A percentile compares a stretch with the other conserved stretches of the same genome.
These are phyloP conservation scores for Ceratocystis eucalypticola DNA, from an alignment of 2,329 filamentous ascomycete genomes.

Conservation along the genomic window DNA sequence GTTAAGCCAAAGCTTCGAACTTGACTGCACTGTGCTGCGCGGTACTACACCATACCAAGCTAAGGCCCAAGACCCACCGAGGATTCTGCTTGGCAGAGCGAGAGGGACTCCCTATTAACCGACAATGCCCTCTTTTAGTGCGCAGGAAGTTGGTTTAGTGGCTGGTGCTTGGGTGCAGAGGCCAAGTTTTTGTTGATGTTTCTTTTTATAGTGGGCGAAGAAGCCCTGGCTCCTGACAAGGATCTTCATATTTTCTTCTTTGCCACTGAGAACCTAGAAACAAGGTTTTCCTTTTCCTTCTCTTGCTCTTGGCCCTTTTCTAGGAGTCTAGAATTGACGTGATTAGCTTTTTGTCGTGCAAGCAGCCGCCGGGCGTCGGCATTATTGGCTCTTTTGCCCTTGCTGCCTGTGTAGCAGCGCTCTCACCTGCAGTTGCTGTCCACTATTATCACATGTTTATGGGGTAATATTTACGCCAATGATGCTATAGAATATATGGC, in stretches of 20 bases:
- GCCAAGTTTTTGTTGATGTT: not conserved
- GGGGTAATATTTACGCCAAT: too few species aligned
- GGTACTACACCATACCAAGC: too few species aligned
- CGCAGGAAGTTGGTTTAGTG: not conserved
- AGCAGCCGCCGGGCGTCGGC: not conserved
- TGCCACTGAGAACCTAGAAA: not conserved
- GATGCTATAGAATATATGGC: too few species aligned
- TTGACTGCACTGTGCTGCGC: not conserved
- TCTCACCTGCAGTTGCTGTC: not conserved
- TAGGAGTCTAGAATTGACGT: not conserved
- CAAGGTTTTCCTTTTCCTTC: not conserved
- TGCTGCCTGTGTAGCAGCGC: not conserved
- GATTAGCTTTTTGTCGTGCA: not conserved
- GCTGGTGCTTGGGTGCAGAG: not conserved
- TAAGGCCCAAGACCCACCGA: too few species aligned
- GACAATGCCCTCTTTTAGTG: not conserved
- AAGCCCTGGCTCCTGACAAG: not conserved
- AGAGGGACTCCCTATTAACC: not conserved
- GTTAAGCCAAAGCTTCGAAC: not conserved
- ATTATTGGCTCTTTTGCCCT: not conserved
- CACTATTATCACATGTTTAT: too few species aligned
- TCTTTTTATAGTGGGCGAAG: not conserved
- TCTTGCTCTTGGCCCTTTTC: not conserved
- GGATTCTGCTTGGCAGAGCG: not conserved
- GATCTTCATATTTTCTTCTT: not conserved